Evolutionary conservation across 352 stramenopile species (phyloP).

Genomic region (Globisporangium spiculum): DNA sequence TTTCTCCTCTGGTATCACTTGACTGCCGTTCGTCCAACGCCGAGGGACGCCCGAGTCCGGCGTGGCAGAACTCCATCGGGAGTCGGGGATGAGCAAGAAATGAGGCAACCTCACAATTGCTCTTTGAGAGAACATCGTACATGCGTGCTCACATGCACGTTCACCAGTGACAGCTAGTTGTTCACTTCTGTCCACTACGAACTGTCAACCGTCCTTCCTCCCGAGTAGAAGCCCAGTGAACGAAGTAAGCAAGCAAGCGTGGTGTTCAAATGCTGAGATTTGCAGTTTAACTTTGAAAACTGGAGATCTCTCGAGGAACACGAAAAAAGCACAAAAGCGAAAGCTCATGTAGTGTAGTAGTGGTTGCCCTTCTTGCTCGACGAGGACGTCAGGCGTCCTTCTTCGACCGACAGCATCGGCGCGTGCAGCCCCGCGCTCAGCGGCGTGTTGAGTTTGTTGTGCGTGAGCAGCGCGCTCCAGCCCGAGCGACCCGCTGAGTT

Average conservation of each 20-base stretch:
- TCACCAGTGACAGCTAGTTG: no score
- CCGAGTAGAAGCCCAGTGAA: no score
- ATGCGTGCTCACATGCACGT: no score
- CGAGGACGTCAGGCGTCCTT: background rate
- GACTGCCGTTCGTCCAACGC: no score
- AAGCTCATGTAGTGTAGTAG: background rate
- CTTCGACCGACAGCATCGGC: slow-evolving; percentile 5
- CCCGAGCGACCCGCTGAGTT: slow-evolving; percentile 14
- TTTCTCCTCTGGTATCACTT: no score
- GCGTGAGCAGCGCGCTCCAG: background rate
- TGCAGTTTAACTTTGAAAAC: background rate
- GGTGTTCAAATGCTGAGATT: background rate
- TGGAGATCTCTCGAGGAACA: background rate
- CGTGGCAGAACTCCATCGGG: no score
- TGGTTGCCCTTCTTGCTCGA: slow-evolving; percentile 8
- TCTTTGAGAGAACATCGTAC: no score
- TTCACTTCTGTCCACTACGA: no score
- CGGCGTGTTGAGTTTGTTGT: background rate
- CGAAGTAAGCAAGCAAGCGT: background rate
- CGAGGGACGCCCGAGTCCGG: no score
- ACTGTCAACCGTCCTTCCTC: no score
- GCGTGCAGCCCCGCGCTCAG: slow-evolving; percentile 2
- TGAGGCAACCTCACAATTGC: no score
- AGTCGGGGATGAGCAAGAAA: no score
- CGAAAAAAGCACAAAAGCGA: background rate